phyloP scores from a whole-genome alignment of 768 basidiomycete genomes.

The Dentipellis fragilis region DNA sequence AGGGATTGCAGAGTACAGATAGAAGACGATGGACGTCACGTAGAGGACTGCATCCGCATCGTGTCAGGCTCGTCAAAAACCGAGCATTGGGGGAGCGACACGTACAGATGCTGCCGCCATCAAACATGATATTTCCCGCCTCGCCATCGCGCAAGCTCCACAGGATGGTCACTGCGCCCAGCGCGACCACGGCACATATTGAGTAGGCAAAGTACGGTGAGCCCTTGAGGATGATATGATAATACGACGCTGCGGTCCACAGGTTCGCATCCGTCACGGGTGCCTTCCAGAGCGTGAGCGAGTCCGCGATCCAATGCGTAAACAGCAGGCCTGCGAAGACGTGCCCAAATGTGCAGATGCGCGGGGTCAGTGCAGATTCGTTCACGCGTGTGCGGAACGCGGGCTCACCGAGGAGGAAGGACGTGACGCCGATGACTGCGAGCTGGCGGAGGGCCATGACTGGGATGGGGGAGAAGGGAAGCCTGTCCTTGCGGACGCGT shows the following conservation, averaged over 20 bases:
- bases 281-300: conserved; percentile 80
- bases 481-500: background rate
- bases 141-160: conserved; percentile 71
- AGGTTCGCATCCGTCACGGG: conserved; percentile 74
- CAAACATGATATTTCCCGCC: conserved; percentile 86
- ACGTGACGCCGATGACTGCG: conserved; percentile 67
- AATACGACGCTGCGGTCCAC: conserved; percentile 77
- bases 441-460: conserved; percentile 54
- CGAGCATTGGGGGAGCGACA: conserved; percentile 6
- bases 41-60: conserved; percentile 52
- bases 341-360: background rate
- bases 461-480: background rate
- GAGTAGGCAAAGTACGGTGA: conserved; percentile 47
- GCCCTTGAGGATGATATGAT: conserved; percentile 64
- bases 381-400: conserved; percentile 1
- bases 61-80: conserved; percentile 1
- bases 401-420: conserved; percentile 65
- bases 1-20: conserved; percentile 68
- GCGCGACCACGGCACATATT: conserved; percentile 41
- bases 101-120: conserved; percentile 82
- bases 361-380: background rate
- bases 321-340: conserved; percentile 54
- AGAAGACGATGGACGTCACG: conserved; percentile 58
- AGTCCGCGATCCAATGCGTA: conserved; percentile 92
- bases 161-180: conserved; percentile 60